These are phyloP conservation scores for Aspergillus cristatus DNA, from an alignment of 495 filamentous ascomycete species.

Conservation along the genomic window DNA sequence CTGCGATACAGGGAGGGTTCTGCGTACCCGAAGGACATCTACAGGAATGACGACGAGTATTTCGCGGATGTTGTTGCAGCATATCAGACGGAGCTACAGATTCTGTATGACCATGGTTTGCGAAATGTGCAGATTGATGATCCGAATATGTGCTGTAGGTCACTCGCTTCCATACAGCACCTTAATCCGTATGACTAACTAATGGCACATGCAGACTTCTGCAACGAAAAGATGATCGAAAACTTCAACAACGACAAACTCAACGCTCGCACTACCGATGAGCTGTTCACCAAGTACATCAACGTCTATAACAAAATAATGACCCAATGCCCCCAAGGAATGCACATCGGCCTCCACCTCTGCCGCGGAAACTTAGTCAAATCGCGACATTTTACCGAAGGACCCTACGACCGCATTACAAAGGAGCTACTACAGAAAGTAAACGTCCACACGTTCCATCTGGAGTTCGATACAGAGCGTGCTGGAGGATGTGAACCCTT, in stretches of 20 bases:
- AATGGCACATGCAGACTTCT: conserved; percentile 42
- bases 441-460: conserved; percentile 58
- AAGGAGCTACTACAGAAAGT: conserved; percentile 55
- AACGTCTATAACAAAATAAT: conserved; percentile 55
- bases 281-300: conserved; percentile 51
- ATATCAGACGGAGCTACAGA: conserved; percentile 51
- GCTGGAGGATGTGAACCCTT: conserved; percentile 60
- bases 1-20: conserved; percentile 53
- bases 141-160: conserved; percentile 54
- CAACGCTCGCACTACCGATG: conserved; percentile 40
- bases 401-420: conserved; percentile 59
- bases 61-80: conserved; percentile 52
- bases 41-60: conserved; percentile 49
- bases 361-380: conserved; percentile 47
- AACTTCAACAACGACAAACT: conserved; percentile 50
- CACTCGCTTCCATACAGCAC: neutral
- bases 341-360: conserved; percentile 58
- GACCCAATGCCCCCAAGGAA: conserved; percentile 44
- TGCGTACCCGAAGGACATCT: conserved; percentile 45
- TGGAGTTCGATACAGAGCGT: conserved; percentile 60
- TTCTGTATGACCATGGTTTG: conserved; percentile 52
- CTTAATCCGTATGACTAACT: neutral
- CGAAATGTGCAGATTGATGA: conserved; percentile 60
- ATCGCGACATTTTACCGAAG: conserved; percentile 52
- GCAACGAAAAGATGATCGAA: conserved; percentile 52